Conservation (phyloP, 2,329 filamentous ascomycete genomes). For the Exophiala xenobiotica region DNA sequence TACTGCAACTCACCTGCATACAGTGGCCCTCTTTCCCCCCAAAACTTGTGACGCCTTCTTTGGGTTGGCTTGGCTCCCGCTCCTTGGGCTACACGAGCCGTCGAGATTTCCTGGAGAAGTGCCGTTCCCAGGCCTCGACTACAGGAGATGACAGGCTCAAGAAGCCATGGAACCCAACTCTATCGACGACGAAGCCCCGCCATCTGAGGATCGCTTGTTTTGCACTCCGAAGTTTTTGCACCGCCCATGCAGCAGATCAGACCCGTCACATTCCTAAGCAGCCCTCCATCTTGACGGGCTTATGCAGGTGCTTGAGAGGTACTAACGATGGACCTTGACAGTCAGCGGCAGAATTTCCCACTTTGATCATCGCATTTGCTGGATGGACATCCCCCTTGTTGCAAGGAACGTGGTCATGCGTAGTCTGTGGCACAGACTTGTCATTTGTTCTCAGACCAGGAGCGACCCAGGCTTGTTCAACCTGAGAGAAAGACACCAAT, state of each 20-base stretch:
- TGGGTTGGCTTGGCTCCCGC: constrained; percentile 10
- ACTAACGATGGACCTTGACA: constrained; percentile 1
- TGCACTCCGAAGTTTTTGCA: background rate
- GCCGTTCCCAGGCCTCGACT: constrained; percentile 5
- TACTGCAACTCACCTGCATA: constrained; percentile 16
- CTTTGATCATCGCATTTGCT: background rate
- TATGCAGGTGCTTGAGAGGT: constrained; percentile 24
- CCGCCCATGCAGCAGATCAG: background rate
- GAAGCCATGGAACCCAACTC: constrained; percentile 5
- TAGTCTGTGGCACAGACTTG: background rate
- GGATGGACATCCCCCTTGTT: background rate
- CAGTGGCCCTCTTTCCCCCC: constrained; percentile 2
- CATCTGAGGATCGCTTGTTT: background rate
- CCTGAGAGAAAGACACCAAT: too few species aligned
- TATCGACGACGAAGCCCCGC: constrained; percentile 7
- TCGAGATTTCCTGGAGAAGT: background rate
- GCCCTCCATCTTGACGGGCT: constrained; percentile 10
- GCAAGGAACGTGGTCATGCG: background rate
- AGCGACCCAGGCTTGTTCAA: too few species aligned
- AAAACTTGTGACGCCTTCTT: constrained; percentile 1
- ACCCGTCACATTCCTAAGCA: constrained; percentile 9
- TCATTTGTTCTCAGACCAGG: too few species aligned
- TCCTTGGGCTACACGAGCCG: constrained; percentile 1
- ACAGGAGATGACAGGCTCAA: background rate
- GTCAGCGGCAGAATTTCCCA: background rate